phyloP scores from a whole-genome alignment of 2,329 filamentous ascomycete species.

The Phialocephala subalpina region DNA sequence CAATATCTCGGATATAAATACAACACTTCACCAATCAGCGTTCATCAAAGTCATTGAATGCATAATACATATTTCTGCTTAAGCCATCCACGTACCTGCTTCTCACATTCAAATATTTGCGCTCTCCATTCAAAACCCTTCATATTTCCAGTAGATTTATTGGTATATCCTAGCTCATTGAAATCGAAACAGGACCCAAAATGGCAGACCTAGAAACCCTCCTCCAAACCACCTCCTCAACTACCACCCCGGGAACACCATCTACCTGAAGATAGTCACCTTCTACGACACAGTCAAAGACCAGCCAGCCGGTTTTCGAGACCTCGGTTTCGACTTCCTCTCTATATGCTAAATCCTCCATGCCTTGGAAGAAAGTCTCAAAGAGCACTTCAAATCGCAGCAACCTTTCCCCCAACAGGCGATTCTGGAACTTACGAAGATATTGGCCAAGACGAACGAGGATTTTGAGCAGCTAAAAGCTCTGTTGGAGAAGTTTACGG shows the following conservation, averaged over 20 bases:
- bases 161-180: too few species aligned
- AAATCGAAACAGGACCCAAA: not conserved
- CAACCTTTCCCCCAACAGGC: constrained; percentile 17
- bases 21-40: too few species aligned
- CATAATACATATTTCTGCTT: too few species aligned
- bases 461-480: constrained; percentile 14
- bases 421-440: constrained; percentile 11
- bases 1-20: too few species aligned
- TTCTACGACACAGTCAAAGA: constrained; percentile 11
- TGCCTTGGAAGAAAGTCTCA: not conserved
- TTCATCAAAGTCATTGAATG: too few species aligned
- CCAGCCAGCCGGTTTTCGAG: constrained; percentile 14
- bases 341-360: constrained; percentile 15
- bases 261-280: constrained; percentile 13
- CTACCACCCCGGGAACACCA: constrained; percentile 12
- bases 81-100: too few species aligned
- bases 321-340: constrained; percentile 15
- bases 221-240: constrained; percentile 8
- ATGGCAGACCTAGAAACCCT: constrained; percentile 13
- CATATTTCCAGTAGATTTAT: too few species aligned
- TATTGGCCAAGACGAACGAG: constrained; percentile 8
- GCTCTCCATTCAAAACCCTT: too few species aligned
- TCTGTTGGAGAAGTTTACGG: constrained; percentile 13
- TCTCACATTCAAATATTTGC: too few species aligned
- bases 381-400: constrained; percentile 6